Evolutionary conservation across 805 yeast genomes (phyloP).

Genomic region (Zygosaccharomyces lentus): DNA sequence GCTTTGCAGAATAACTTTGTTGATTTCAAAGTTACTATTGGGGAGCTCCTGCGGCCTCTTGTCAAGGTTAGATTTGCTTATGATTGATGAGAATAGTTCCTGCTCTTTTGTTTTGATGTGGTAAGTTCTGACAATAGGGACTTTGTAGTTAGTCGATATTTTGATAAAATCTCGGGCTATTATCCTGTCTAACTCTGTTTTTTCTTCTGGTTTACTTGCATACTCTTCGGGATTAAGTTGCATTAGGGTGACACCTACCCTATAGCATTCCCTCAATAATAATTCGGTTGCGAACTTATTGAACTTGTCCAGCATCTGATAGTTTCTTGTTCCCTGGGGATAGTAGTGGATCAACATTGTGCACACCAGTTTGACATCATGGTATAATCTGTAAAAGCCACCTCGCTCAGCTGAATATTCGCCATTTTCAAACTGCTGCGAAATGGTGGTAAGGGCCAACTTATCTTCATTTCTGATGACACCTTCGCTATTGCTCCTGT

Average conservation of each 20-base stretch:
- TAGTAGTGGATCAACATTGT: constrained; percentile 45
- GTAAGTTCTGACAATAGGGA: constrained; percentile 61
- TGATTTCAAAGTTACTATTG: constrained; percentile 54
- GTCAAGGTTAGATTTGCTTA: constrained; percentile 68
- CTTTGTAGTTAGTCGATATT: constrained; percentile 49
- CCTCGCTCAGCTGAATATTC: constrained; percentile 37
- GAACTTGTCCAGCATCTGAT: constrained; percentile 55
- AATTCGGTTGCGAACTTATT: constrained; percentile 60
- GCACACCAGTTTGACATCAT: constrained; percentile 60
- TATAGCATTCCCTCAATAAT: constrained; percentile 55
- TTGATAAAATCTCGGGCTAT: constrained; percentile 56
- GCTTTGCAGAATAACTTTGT: constrained; percentile 60
- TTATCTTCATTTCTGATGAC: constrained; percentile 24
- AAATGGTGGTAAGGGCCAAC: constrained; percentile 39
- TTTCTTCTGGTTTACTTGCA: constrained; percentile 28
- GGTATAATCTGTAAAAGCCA: constrained; percentile 54
- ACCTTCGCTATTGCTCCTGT: constrained; percentile 21
- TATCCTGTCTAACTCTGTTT: constrained; percentile 35
- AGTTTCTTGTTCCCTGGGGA: constrained; percentile 46
- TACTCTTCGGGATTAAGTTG: constrained; percentile 12
- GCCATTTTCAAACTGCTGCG: constrained; percentile 37
- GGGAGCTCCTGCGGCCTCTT: constrained; percentile 65
- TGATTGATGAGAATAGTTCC: constrained; percentile 76
- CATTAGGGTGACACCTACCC: constrained; percentile 37
- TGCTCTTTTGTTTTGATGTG: constrained; percentile 56